Evolutionary conservation across 371 early-diverging fungal species (phyloP), one percentile per base, ranked within the genome.

Genomic region (Saksenaea vasiformis): DNA sequence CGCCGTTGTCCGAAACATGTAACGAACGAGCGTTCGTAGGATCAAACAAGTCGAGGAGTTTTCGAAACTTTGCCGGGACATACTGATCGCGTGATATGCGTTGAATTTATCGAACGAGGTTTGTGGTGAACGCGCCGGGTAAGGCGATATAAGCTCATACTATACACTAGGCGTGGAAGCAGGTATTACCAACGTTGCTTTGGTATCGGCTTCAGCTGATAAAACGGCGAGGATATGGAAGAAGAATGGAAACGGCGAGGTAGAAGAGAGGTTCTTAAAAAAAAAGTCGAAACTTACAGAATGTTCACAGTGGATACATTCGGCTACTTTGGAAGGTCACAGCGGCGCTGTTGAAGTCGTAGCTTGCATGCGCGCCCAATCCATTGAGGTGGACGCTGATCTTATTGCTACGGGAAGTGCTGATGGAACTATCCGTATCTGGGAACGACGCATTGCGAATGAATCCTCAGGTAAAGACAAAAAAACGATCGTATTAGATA

Each of bases 141-240:
- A 27, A 17, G 27, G 27, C 14, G 15, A 22, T 19, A 54, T 26
- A 54, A 47, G 31, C 51, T 34, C 39, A 56, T 38, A 22, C 38
- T 9, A 27, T 28, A 24, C 7, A 34, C 34, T 58, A 85, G 86
- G 86, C 17, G 63, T 74, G 9, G 84, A 81, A 61, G 68, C 69
- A 5, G 62, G 70, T 5, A 85, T 88, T 27, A 67, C 68, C 15
- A 86, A 89, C 41, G 84, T 86, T 13, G 90, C 87, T 7, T 72
- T 95, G 3, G 82, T 94, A 17, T 91, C 93, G 10, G 95, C 90
- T n/a, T 92, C 93, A 5, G 91, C 92, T 3, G 94, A 95, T 68
- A 80, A 81, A 59, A 90, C 94, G 0, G 86, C 84, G 0, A 84
- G 91, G 13, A 69, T 95, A 1, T 95, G 97, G 95, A 86, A 85